Evolutionary conservation across 1,139 yeast species (phyloP).

Genomic region (Sugiyamaella japonica): DNA sequence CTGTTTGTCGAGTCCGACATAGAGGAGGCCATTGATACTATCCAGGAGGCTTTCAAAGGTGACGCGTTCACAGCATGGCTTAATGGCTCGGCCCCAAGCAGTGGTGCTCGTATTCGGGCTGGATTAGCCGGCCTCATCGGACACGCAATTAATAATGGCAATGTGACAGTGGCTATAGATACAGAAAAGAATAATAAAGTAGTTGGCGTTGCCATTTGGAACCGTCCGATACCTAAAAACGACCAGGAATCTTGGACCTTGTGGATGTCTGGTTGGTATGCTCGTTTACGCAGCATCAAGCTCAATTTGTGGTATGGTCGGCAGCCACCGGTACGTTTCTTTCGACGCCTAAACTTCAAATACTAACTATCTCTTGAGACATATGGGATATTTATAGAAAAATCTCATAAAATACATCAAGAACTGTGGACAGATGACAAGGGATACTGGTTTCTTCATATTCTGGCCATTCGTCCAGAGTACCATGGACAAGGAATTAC

Average conservation of each 20-base stretch:
- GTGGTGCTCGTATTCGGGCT: background rate
- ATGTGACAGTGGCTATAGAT: slow-evolving; percentile 2
- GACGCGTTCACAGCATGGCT: slow-evolving; percentile 8
- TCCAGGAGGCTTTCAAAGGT: slow-evolving; percentile 1
- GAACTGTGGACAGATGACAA: slow-evolving; percentile 4
- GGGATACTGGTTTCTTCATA: slow-evolving; percentile 12
- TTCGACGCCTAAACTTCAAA: background rate
- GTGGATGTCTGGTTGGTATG: background rate
- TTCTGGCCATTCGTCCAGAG: slow-evolving; percentile 8
- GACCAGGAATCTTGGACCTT: background rate
- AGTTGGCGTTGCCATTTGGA: slow-evolving; percentile 12
- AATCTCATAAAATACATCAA: background rate
- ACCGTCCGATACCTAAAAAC: background rate
- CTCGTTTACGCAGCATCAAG: background rate
- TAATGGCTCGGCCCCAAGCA: background rate
- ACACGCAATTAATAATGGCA: background rate
- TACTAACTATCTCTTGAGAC: background rate
- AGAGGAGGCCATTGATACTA: background rate
- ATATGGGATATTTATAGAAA: background rate
- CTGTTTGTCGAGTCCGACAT: background rate
- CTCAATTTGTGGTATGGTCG: background rate
- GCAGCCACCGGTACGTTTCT: background rate
- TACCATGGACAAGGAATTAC: slow-evolving; percentile 15
- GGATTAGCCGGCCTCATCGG: background rate
- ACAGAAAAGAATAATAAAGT: slow-evolving; percentile 1